These are phyloP conservation scores for Trypanosoma scelopori DNA, from an alignment of 208 protist species.

Conservation along the genomic window DNA sequence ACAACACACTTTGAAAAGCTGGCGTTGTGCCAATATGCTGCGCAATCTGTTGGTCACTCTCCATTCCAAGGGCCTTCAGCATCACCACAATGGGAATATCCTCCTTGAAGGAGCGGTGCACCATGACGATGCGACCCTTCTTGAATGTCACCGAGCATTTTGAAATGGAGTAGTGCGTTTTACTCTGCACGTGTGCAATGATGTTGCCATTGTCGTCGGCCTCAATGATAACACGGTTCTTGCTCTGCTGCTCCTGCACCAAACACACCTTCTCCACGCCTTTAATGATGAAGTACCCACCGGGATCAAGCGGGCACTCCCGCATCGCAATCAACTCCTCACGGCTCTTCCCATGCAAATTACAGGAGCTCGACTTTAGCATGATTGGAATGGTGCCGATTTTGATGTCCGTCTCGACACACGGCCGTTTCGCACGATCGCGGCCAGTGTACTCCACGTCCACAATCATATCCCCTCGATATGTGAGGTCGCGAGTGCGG, in stretches of 20 bases:
- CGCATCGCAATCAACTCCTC: conserved; percentile 93
- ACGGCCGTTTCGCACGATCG: conserved; percentile 59
- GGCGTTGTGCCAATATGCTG: conserved; percentile 95
- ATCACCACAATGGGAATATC: conserved; percentile 98
- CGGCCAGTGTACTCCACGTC: conserved; percentile 85
- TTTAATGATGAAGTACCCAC: conserved; percentile 99
- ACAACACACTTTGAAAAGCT: conserved; percentile 88
- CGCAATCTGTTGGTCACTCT: conserved; percentile 98
- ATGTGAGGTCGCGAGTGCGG: conserved; percentile 95
- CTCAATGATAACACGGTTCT: conserved; percentile 99
- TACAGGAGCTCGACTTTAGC: conserved; percentile 97
- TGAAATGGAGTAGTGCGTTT: conserved; percentile 94
- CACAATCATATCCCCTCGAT: conserved; percentile 84
- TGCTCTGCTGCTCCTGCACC: conserved; percentile 96
- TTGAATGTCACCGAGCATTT: conserved; percentile 94
- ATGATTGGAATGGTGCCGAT: conserved; percentile 99
- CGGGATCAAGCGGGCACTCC: conserved; percentile 99
- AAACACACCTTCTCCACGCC: conserved; percentile 98
- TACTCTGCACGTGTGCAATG: conserved; percentile 83
- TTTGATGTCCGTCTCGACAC: conserved; percentile 77
- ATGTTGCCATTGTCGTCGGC: conserved; percentile 85
- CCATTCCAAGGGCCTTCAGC: conserved; percentile 98
- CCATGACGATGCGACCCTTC: conserved; percentile 95
- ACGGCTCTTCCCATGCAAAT: conserved; percentile 88
- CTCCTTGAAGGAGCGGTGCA: conserved; percentile 98